phyloP scores from a whole-genome alignment of 176 grass and related monocot species.

The Aegilops longissima region DNA sequence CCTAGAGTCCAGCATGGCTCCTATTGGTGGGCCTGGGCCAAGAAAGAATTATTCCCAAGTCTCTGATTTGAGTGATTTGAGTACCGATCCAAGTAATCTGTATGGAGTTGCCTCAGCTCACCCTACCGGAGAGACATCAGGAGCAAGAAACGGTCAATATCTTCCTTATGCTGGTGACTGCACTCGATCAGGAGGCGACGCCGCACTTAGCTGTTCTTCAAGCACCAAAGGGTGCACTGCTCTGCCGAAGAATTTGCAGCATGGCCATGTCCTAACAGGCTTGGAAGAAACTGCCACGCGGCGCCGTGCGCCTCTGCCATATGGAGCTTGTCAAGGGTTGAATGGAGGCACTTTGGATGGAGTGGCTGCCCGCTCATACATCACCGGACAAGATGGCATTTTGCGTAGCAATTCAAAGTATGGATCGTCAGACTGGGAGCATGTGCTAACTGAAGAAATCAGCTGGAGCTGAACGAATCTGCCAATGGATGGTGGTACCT shows the following conservation, averaged over 20 bases:
- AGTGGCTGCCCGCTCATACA: not conserved
- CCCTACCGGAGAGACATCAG: conserved; percentile 15
- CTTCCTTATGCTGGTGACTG: conserved; percentile 6
- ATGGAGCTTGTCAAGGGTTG: not conserved
- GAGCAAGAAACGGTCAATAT: conserved; percentile 18
- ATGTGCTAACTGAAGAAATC: conserved; percentile 42
- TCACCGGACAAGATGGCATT: conserved; percentile 20
- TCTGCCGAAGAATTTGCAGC: conserved; percentile 16
- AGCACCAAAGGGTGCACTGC: not conserved
- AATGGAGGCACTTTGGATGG: conserved; percentile 23
- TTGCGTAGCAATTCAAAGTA: conserved; percentile 4
- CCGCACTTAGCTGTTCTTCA: conserved; percentile 4
- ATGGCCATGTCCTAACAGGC: conserved; percentile 3
- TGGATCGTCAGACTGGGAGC: conserved; percentile 45
- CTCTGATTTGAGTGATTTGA: conserved; percentile 23
- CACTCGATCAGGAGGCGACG: conserved; percentile 9
- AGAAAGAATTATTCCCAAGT: conserved; percentile 34
- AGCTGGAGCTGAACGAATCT: conserved; percentile 29
- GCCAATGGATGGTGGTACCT: not conserved
- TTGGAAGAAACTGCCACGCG: conserved; percentile 22
- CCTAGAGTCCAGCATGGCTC: conserved; percentile 36
- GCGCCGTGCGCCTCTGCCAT: not conserved
- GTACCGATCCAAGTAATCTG: conserved; percentile 19
- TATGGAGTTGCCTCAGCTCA: conserved; percentile 15
- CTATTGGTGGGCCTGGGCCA: conserved; percentile 22